A percentile compares a stretch with the other conserved stretches of the same genome.
Conservation (phyloP, 2,329 filamentous ascomycete species). For the Trichoderma simmonsii region DNA sequence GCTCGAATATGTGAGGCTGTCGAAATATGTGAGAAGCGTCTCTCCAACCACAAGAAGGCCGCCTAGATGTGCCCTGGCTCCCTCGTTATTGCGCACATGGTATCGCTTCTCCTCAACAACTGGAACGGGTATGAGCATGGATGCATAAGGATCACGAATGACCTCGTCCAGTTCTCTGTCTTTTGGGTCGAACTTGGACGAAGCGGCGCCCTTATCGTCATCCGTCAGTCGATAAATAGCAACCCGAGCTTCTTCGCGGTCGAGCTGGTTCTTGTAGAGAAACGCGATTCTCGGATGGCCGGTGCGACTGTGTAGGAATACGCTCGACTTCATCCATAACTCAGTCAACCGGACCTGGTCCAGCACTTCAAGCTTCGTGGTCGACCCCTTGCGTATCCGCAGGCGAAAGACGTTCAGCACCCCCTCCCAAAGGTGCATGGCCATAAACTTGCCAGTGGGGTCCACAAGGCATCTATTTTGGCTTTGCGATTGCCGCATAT, state of each 20-base stretch:
- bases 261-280: constrained; percentile 53
- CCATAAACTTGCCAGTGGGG: constrained; percentile 63
- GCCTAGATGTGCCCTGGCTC: constrained; percentile 57
- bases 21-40: constrained; percentile 80
- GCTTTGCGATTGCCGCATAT: constrained; percentile 75
- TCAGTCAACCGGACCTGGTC: constrained; percentile 57
- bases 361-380: constrained; percentile 46
- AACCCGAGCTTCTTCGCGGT: constrained; percentile 52
- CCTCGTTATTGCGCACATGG: constrained; percentile 53
- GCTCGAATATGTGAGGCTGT: constrained; percentile 67
- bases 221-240: constrained; percentile 58
- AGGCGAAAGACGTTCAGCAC: constrained; percentile 55
- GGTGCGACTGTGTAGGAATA: constrained; percentile 56
- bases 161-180: constrained; percentile 54
- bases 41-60: constrained; percentile 75
- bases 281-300: constrained; percentile 58
- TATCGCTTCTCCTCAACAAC: constrained; percentile 58
- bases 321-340: constrained; percentile 57
- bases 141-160: constrained; percentile 54
- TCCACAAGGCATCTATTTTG: constrained; percentile 82
- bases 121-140: constrained; percentile 61
- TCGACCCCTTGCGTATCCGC: constrained; percentile 43
- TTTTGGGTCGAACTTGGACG: constrained; percentile 55
- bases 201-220: constrained; percentile 55
- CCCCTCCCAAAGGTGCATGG: constrained; percentile 59